Evolutionary conservation across 768 basidiomycete species (phyloP), one percentile per base, ranked within the genome.

Genomic region (Lepiota subincarnata): DNA sequence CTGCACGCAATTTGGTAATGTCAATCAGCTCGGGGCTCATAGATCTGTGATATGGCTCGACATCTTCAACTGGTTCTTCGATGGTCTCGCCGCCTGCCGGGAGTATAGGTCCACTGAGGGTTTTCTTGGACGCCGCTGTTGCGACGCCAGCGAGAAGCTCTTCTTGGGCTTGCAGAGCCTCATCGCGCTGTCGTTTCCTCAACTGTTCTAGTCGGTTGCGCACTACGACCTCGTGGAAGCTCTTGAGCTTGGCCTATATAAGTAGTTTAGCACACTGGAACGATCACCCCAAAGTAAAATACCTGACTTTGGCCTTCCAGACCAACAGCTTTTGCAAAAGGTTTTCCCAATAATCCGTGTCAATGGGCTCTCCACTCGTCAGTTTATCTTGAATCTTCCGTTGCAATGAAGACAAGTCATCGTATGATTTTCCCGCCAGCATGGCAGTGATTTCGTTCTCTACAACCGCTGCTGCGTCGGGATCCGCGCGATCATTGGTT

Each of bases 311-410:
- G 18, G 97, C 89, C 72, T 98, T 98, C 87, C 92, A 97, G 2
- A 98, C 96, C 19, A 98, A 74, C 31, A 99, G 69, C 67, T 90
- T 97, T 69, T 93, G 90, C 53, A 98, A 69, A 6, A 99, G 71
- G 43, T 83, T 79, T 70, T 98, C 97, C 97, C 97, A 99, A 65
- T 98, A 99, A 68, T 99, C 97, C 10, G 85, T 89, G 69, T 99
- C 97, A 34, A 99, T 81, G 1, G 94, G 94, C 69, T 98, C 95
- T 31, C 94, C 92, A 58, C 92, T 92, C 0, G 82, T 74, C 2
- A 98, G 80, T 68, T 98, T 98, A 47, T 78, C 79, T 63, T 94
- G 92, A 10, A 98, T 86, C 63, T 86, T 86, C 53, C 81, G 79
- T 68, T 99, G 97, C 43, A 99, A 75, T 26, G 78, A 78, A 20